phyloP scores from a whole-genome alignment of 164 flowering plant species.

The Magnolia sinica region DNA sequence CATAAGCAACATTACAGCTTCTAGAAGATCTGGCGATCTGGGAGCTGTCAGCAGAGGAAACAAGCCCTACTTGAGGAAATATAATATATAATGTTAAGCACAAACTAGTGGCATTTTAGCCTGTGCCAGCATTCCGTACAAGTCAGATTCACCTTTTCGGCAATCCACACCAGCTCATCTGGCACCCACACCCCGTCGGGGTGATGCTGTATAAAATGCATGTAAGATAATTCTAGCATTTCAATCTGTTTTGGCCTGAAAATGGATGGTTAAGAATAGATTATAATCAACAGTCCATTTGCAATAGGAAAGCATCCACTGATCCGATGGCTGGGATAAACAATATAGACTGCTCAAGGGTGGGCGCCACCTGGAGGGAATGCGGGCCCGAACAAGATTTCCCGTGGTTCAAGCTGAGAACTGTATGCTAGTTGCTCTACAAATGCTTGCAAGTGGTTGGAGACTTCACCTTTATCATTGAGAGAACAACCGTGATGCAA shows the following conservation, averaged over 20 bases:
- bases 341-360: neutral
- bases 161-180: neutral
- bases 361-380: neutral
- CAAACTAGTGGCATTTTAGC: neutral
- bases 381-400: neutral
- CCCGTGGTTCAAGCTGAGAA: neutral
- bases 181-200: neutral
- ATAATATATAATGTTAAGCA: neutral
- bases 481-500: conserved; percentile 61
- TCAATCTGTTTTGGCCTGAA: no score
- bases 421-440: neutral
- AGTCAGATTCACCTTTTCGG: neutral
- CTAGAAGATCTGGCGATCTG: no score
- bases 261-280: no score
- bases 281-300: no score
- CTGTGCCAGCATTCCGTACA: neutral
- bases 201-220: no score
- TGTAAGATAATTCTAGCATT: no score
- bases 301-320: no score
- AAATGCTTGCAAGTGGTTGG: neutral
- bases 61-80: neutral
- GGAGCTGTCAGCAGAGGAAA: neutral
- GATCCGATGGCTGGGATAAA: no score
- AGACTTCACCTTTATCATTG: conserved; percentile 72
- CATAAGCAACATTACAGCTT: neutral